Base-by-base conservation (phyloP, 148 eudicot genomes). In the Amaranthus palmeri region DNA sequence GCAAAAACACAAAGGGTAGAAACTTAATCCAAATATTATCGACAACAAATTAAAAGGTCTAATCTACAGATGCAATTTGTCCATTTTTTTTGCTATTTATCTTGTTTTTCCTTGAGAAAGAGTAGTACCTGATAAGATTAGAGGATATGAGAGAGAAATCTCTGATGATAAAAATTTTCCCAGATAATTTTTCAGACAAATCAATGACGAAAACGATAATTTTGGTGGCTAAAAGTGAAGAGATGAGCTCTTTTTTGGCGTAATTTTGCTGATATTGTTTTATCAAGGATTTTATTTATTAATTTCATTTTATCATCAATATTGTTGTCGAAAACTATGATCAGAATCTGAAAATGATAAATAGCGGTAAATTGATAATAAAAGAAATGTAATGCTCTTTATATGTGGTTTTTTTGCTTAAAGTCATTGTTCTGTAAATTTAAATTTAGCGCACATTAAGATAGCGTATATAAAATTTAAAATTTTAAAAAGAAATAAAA, bases 141-240 rank as follows among this genome's bases (percentile, higher is more conserved):
- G 70, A 63, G 70, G 76, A 53, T 64, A 73, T 41, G 74, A 54
- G 56, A 46, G 55, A 57, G 54, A 57, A 74, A 64, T 57, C 2
- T 65, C 14, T 45, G 68, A 78, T 44, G 81, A 78, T 72, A 59
- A 60, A 52, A 14, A 47, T 65, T 72, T 69, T 52, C 52, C 70
- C 72, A 74, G 71, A 50, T 63, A 77, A 51, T 43, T 46, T 67
- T 48, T 72, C 54, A 72, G 72, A 61, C 48, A 71, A 71, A 77
- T 64, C 64, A 65, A 71, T 55, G 55, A 51, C n/a, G 52, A 72
- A 65, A 45, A n/a, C 8, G 45, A 60, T 47, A 77, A 77, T 57
- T 72, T 72, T 72, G 76, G 80, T 77, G 80, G 76, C 47, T 59
- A 69, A 44, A 62, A 72, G 62, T 58, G 60, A 67, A 69, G 77